Conservation (phyloP, 164 flowering plant genomes). For the Umbilicus rupestris region DNA sequence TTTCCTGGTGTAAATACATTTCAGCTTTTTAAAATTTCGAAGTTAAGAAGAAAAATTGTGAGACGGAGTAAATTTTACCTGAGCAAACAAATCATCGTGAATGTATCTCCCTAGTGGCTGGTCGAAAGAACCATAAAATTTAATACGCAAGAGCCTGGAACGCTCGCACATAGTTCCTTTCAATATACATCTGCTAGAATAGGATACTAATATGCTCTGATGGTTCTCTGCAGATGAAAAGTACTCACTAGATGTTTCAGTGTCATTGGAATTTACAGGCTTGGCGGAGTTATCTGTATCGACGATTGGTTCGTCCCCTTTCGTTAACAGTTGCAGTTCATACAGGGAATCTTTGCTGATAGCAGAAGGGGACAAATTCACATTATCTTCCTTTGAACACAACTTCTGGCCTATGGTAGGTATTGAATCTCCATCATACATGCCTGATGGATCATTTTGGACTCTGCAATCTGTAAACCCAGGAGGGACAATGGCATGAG, state of each 20-base stretch:
- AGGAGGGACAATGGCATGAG: not conserved
- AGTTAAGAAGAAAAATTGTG: not conserved
- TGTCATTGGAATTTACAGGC: conserved; percentile 22
- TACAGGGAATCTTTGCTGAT: conserved; percentile 9
- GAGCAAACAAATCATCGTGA: conserved; percentile 74
- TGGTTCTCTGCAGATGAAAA: conserved; percentile 56
- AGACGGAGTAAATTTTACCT: conserved; percentile 26
- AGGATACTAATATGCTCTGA: conserved; percentile 80
- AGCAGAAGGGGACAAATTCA: not conserved
- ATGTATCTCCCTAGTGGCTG: conserved; percentile 92
- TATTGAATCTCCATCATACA: not conserved
- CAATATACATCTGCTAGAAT: conserved; percentile 59
- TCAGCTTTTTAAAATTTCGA: not conserved
- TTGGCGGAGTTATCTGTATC: conserved; percentile 7
- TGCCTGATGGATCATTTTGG: not conserved
- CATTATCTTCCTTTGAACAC: not conserved
- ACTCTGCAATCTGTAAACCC: not conserved
- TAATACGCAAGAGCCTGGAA: conserved; percentile 69
- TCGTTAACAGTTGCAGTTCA: conserved; percentile 13
- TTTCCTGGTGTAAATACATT: conserved; percentile 33
- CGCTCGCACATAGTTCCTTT: conserved; percentile 87
- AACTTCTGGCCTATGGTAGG: not conserved
- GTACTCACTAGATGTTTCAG: conserved; percentile 40
- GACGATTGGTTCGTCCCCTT: not conserved
- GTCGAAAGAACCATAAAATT: conserved; percentile 83